Base-by-base conservation (phyloP, 139 green algal genomes). In the Asterochloris sp. region DNA sequence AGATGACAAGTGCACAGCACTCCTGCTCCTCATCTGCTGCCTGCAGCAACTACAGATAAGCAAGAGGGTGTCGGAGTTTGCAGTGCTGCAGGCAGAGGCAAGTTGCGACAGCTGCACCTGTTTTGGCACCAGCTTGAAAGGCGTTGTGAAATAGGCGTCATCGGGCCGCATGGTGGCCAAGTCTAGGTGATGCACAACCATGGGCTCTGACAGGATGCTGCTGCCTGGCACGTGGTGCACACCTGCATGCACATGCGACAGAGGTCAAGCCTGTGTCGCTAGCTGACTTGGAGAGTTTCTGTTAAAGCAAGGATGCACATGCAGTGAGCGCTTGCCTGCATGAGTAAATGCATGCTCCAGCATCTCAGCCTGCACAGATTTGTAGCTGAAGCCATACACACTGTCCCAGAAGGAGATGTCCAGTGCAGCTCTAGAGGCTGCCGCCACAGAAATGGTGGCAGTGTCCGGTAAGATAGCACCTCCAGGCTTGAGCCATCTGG, bases 351-450 rank as follows among this genome's bases (percentile, higher is more conserved):
- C 87, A 26, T 85, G 64, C 13, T 81, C n/a, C 26, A 63, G 73
- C 73, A 95, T 73, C 82, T 93, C 86, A 1, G 78, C 60, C 6
- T 81, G 83, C 17, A 98, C 88, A 23, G 90, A 85, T 1, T 69
- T 23, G 94, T 98, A 98, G 79, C 77, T 80, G 83, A 99, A 97
- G 74, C 95, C 96, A 85, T 99, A 98, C 66, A 99, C 95, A 64
- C 97, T 88, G 13, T 88, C 27, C 95, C 95, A 98, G 81, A 97
- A 98, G n/a, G 38, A 61, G 28, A 94, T 74, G 27, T 84, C 93
- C 9, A 85, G 86, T 24, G 90, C 89, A 1, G 23, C 84, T 15
- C 78, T 64, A 8, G 78, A 82, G 14, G 79, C 92, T 23, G 90
- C 94, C 9, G 94, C 95, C 26, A 98, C 63, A 61, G 90, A 86